Evolutionary conservation across 768 basidiomycete species (phyloP).

Genomic region (Phaeotremella fagi): DNA sequence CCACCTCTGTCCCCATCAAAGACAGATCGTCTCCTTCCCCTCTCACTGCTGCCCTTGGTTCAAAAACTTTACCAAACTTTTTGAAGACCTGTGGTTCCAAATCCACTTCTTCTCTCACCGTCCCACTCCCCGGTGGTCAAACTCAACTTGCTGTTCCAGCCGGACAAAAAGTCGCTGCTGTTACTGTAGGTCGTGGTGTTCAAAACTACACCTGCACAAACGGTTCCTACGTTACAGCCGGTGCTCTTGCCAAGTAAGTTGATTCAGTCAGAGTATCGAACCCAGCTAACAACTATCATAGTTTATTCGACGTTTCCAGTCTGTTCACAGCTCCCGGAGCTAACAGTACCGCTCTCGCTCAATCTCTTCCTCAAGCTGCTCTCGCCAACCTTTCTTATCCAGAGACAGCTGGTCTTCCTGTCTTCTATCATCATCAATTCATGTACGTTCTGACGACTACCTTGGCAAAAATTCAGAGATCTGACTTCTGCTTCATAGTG

Average conservation of each 20-base stretch:
- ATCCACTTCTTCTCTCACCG: slow-evolving; percentile 9
- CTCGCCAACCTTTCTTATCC: slow-evolving; percentile 50
- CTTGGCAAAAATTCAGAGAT: background rate
- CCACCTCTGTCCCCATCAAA: background rate
- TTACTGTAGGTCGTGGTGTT: slow-evolving; percentile 38
- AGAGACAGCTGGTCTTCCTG: slow-evolving; percentile 7
- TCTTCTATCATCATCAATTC: slow-evolving; percentile 31
- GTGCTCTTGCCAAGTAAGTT: slow-evolving; percentile 37
- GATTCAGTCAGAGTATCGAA: too few relatives aligned
- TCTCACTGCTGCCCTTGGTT: background rate
- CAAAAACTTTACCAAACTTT: background rate
- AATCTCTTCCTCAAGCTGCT: slow-evolving; percentile 56
- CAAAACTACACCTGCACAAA: slow-evolving; percentile 49
- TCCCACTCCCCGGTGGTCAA: slow-evolving; percentile 7
- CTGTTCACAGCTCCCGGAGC: slow-evolving; percentile 48
- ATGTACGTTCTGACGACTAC: slow-evolving; percentile 16
- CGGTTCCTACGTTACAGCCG: slow-evolving; percentile 29
- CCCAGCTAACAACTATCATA: too few relatives aligned
- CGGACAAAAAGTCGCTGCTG: slow-evolving; percentile 11
- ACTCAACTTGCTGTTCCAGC: slow-evolving; percentile 20
- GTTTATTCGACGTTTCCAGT: slow-evolving; percentile 60
- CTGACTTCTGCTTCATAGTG: slow-evolving; percentile 11
- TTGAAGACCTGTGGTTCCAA: background rate
- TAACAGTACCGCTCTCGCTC: slow-evolving; percentile 1
- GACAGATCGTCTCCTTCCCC: background rate